A percentile compares a stretch with the other conserved stretches of the same genome.
Evolutionary conservation across 139 green algal species (phyloP).

Genomic region (Closterium sp.): DNA sequence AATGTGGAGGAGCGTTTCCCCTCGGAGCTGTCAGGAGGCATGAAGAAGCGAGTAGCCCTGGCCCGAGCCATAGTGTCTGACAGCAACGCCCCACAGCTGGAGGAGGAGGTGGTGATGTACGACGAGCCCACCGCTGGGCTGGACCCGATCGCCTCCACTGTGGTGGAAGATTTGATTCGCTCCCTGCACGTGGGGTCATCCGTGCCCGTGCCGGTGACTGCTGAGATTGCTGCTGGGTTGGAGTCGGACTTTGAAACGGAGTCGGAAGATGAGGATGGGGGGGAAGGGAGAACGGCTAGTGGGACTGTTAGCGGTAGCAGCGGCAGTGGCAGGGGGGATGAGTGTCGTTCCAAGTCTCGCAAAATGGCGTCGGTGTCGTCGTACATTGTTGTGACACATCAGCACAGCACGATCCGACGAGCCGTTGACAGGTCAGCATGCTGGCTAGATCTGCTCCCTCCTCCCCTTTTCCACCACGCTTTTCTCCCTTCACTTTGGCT

Average conservation of each 20-base stretch:
- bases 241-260: slow-evolving; percentile 8
- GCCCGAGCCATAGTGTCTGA: slow-evolving; percentile 77
- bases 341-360: not conserved
- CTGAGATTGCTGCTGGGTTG: not conserved
- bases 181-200: slow-evolving; percentile 65
- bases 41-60: slow-evolving; percentile 98
- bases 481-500: not conserved
- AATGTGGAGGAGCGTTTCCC: slow-evolving; percentile 87
- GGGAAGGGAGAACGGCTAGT: not conserved
- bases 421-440: slow-evolving; percentile 68
- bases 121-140: slow-evolving; percentile 97
- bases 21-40: slow-evolving; percentile 90
- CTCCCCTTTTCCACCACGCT: not conserved
- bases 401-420: slow-evolving; percentile 92
- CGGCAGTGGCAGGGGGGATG: not conserved
- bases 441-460: not conserved
- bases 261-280: not conserved
- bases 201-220: not conserved
- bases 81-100: not conserved
- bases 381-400: slow-evolving; percentile 99
- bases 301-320: not conserved
- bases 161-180: slow-evolving; percentile 95
- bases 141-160: slow-evolving; percentile 94
- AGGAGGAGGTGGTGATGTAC: slow-evolving; percentile 85
- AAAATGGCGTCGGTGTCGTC: slow-evolving; percentile 75